Percentiles rank a stretch among this genome's conserved stretches.
Evolutionary conservation across 352 stramenopile genomes (phyloP).

Genomic region (Phytopythium montanum): DNA sequence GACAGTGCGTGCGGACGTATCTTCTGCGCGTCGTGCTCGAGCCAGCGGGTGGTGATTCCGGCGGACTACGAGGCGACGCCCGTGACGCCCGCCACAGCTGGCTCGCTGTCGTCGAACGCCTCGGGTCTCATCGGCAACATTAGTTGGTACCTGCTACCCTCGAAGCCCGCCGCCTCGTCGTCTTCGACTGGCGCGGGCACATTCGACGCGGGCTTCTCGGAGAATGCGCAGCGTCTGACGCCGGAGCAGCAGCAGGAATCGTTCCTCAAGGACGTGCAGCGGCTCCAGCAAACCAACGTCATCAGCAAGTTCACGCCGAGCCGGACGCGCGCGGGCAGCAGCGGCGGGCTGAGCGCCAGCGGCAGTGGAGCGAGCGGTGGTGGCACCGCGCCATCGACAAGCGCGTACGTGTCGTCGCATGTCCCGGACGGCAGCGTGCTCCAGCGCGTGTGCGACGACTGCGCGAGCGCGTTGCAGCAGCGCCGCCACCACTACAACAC

Average conservation of each 20-base stretch:
- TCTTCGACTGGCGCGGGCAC: neutral
- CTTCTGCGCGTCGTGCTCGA: slow-evolving; percentile 77
- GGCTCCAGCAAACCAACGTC: slow-evolving; percentile 52
- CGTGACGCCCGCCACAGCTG: slow-evolving; percentile 48
- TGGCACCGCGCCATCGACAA: slow-evolving; percentile 22
- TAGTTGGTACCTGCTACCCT: slow-evolving; percentile 76
- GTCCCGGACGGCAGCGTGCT: slow-evolving; percentile 67
- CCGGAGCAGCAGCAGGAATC: slow-evolving; percentile 47
- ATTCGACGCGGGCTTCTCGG: slow-evolving; percentile 8
- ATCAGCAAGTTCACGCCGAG: slow-evolving; percentile 79
- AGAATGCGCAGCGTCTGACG: slow-evolving; percentile 24
- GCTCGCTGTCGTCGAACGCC: slow-evolving; percentile 66
- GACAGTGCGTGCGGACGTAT: slow-evolving; percentile 68
- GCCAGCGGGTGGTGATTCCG: slow-evolving; percentile 79
- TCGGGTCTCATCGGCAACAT: slow-evolving; percentile 80
- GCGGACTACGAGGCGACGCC: slow-evolving; percentile 76
- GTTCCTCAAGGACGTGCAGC: slow-evolving; percentile 74
- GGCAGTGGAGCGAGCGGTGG: neutral
- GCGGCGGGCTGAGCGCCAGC: slow-evolving; percentile 10
- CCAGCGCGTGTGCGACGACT: slow-evolving; percentile 83
- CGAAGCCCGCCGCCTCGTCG: slow-evolving; percentile 25
- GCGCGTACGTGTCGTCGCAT: slow-evolving; percentile 34
- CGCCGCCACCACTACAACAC: slow-evolving; percentile 85
- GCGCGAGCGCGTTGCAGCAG: slow-evolving; percentile 72
- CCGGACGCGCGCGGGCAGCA: slow-evolving; percentile 22